Evolutionary conservation across 75 land plant species (phyloP), one percentile per base, ranked within the genome.

Genomic region (Cryptomeria japonica): DNA sequence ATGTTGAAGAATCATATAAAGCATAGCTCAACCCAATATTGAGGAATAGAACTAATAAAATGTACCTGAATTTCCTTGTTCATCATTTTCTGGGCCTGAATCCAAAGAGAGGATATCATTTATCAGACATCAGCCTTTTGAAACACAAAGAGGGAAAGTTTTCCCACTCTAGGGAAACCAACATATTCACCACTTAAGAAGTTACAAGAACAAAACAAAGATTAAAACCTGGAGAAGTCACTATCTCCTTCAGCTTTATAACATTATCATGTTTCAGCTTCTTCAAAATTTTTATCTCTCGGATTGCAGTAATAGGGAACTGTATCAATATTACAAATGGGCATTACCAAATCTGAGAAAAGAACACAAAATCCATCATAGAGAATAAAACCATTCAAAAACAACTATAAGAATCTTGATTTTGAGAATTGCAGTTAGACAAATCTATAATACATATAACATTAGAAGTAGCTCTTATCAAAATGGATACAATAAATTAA

Each of bases 231-330:
- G 94, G 94, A 86, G 99, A 97, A 18, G 99, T 97, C 80, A 97
- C 99, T 79, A 97, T 97, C 93, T 97, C 98, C 89, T 97, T 97
- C 90, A 97, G 83, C 84, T 95, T 91, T 39, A 97, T 93, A 32
- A 97, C 95, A 91, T 97, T 97, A 12, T 93, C 95, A 89, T 97
- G 99, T 37, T 95, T 97, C 84, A 97, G 91, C 91, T 96, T 97
- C 96, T 96, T 96, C 84, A 97, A 88, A 87, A 97, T 91, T 89
- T 96, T 97, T n/a, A 97, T 97, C 88, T 97, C 99, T 25, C 98
- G 92, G 28, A 97, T 97, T 41, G 99, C 99, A 6, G 98, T 97
- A 76, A 97, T 97, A 3, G 99, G 98, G 84, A 97, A 97, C 99
- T 97, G 90, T 89, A 85, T 53, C 32, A 80, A 85, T 28, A n/a